phyloP scores from a whole-genome alignment of 2,329 filamentous ascomycete species.

The Talaromyces sp. region DNA sequence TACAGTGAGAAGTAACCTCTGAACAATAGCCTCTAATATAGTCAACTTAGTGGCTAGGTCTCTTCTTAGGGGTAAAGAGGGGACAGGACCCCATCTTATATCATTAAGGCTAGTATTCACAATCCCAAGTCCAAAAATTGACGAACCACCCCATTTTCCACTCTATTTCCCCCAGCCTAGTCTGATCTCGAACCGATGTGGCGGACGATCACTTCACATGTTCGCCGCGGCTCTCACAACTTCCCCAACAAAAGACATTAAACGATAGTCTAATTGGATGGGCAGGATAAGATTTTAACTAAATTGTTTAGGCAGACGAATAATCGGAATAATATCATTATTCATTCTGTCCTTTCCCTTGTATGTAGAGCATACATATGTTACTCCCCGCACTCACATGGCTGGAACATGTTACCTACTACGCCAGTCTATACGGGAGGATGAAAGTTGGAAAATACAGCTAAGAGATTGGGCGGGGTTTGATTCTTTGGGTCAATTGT shows the following conservation, averaged over 20 bases:
- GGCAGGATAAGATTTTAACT: neutral
- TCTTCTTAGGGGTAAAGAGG: neutral
- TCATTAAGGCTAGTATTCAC: neutral
- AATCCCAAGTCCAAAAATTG: neutral
- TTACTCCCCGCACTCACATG: neutral
- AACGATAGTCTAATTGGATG: neutral
- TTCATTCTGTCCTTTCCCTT: too few relatives aligned
- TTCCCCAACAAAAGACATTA: neutral
- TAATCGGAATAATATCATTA: neutral
- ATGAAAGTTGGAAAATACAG: too few relatives aligned
- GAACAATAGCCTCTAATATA: neutral
- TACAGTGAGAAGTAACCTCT: neutral
- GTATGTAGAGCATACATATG: neutral
- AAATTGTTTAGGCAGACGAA: neutral
- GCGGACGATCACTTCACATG: too few relatives aligned
- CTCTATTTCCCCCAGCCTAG: too few relatives aligned
- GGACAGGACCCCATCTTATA: neutral
- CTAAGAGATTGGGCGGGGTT: too few relatives aligned
- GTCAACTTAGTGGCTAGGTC: neutral
- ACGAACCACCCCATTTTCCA: neutral
- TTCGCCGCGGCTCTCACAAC: slow-evolving; percentile 7
- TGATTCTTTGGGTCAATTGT: too few relatives aligned
- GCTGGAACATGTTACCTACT: neutral
- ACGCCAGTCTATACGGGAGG: too few relatives aligned
- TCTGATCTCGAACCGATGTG: neutral